phyloP scores from a whole-genome alignment of 345 rosid species.

The Dimocarpus longan region DNA sequence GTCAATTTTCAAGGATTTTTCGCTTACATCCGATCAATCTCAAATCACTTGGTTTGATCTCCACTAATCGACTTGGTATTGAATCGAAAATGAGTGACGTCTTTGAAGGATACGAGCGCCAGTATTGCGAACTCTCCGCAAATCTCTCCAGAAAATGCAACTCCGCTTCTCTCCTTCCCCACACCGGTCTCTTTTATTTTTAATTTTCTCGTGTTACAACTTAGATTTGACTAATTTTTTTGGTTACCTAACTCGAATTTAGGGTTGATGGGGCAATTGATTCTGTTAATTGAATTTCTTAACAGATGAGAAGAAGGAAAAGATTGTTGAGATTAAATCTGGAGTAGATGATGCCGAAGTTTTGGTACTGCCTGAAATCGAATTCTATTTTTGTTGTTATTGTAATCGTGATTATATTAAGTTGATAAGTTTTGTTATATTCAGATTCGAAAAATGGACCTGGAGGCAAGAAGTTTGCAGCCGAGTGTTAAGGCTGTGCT shows the following conservation, averaged over 20 bases:
- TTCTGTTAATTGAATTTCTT: slow-evolving; percentile 7
- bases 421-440: background rate
- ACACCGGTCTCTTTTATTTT: slow-evolving; percentile 44
- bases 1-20: slow-evolving; percentile 5
- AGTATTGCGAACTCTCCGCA: slow-evolving; percentile 90
- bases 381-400: background rate
- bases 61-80: background rate
- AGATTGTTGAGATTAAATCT: slow-evolving; percentile 59
- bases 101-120: slow-evolving; percentile 90
- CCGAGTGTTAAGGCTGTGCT: slow-evolving; percentile 75
- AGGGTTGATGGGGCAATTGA: background rate
- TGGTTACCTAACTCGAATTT: background rate
- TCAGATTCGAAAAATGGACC: slow-evolving; percentile 88
- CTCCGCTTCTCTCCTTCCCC: slow-evolving; percentile 53
- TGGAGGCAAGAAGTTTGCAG: slow-evolving; percentile 87
- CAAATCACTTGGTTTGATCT: background rate
- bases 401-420: background rate
- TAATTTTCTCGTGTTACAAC: too few relatives aligned
- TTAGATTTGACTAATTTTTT: background rate
- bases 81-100: slow-evolving; percentile 71
- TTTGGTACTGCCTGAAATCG: slow-evolving; percentile 45
- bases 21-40: background rate
- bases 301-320: slow-evolving; percentile 64
- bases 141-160: slow-evolving; percentile 77
- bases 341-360: slow-evolving; percentile 87